Conservation (phyloP, 2,329 filamentous ascomycete species). For the Cyphellophora attinorum region DNA sequence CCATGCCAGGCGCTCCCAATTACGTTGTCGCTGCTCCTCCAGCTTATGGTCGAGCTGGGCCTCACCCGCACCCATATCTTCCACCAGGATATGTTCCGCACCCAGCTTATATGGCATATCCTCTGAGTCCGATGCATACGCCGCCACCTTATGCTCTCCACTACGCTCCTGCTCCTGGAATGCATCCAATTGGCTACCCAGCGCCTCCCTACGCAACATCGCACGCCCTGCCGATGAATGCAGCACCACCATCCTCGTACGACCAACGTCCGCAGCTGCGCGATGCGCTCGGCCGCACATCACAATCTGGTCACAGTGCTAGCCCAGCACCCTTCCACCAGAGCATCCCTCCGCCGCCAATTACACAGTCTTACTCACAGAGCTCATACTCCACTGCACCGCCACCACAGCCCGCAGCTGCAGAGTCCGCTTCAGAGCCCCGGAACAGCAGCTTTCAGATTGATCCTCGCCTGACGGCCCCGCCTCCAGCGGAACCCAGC, state of each 20-base stretch:
- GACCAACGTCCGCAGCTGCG: conserved; percentile 16
- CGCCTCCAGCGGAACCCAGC: neutral
- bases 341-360: conserved; percentile 18
- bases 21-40: conserved; percentile 44
- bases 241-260: conserved; percentile 16
- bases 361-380: conserved; percentile 23
- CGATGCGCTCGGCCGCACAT: conserved; percentile 24
- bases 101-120: conserved; percentile 28
- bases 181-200: conserved; percentile 13
- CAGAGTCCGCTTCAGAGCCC: too few relatives aligned
- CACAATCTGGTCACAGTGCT: conserved; percentile 26
- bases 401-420: neutral
- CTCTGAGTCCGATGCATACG: conserved; percentile 34
- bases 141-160: conserved; percentile 22
- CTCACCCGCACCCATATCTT: conserved; percentile 29
- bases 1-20: conserved; percentile 47
- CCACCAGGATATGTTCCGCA: conserved; percentile 21
- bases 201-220: conserved; percentile 6
- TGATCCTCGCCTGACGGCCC: conserved; percentile 24
- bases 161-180: conserved; percentile 8
- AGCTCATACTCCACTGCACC: conserved; percentile 23
- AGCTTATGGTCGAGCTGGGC: conserved; percentile 40
- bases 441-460: too few relatives aligned
- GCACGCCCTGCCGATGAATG: conserved; percentile 11
- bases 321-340: conserved; percentile 25